Evolutionary conservation across 2,329 filamentous ascomycete genomes (phyloP).

Genomic region (Pyrenophora seminiperda): DNA sequence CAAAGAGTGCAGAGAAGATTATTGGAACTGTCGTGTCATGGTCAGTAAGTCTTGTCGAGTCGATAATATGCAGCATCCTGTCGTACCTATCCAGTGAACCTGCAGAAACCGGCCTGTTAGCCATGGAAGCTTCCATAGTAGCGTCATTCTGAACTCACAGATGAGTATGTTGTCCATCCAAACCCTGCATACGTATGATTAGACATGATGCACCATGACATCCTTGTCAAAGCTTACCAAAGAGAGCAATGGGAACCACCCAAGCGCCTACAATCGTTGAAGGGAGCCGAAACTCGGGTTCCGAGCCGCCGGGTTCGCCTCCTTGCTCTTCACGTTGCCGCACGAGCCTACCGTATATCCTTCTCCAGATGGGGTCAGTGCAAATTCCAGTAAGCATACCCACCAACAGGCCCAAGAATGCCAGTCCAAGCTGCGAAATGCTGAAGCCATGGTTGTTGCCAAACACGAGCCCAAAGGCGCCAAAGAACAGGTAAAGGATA

Average conservation of each 20-base stretch:
- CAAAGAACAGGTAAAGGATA: constrained; percentile 88
- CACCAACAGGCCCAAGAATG: constrained; percentile 69
- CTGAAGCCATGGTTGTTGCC: constrained; percentile 73
- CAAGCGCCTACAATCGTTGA: constrained; percentile 70
- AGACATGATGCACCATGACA: constrained; percentile 34
- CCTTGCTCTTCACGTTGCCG: constrained; percentile 58
- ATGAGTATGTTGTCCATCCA: constrained; percentile 79
- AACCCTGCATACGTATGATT: constrained; percentile 59
- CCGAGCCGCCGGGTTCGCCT: constrained; percentile 63
- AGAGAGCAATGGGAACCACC: constrained; percentile 79
- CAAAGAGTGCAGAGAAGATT: constrained; percentile 56
- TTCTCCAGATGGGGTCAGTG: constrained; percentile 70
- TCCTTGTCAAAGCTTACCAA: constrained; percentile 60
- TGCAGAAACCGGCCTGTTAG: constrained; percentile 41
- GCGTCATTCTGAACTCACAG: constrained; percentile 70
- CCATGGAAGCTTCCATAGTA: constrained; percentile 48
- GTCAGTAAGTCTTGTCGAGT: constrained; percentile 42
- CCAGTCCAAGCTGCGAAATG: constrained; percentile 78
- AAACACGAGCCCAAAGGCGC: constrained; percentile 84
- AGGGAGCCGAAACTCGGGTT: constrained; percentile 86
- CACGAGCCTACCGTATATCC: constrained; percentile 64
- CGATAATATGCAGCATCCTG: constrained; percentile 26
- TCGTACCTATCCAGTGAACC: constrained; percentile 58
- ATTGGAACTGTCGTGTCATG: constrained; percentile 53
- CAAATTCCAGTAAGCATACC: constrained; percentile 69